Conservation (phyloP, 352 stramenopile species). For the Phytophthora idaei region DNA sequence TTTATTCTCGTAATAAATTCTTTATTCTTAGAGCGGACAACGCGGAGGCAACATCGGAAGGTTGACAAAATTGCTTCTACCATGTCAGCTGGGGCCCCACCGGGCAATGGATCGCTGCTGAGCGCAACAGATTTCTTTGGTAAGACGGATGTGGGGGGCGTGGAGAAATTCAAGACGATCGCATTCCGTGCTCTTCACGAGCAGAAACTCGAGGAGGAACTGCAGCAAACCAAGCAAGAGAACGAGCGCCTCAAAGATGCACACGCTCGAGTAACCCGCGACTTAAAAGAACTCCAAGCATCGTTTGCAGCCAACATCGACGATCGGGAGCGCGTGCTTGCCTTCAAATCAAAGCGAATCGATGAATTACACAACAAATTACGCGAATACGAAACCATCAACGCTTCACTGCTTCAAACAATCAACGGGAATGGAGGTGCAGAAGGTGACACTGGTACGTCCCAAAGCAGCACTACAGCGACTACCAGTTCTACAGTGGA, state of each 20-base stretch:
- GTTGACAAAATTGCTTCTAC: neutral
- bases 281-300: slow-evolving; percentile 48
- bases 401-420: slow-evolving; percentile 53
- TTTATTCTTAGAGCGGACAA: slow-evolving; percentile 20
- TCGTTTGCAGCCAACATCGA: slow-evolving; percentile 63
- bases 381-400: slow-evolving; percentile 55
- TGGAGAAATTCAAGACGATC: slow-evolving; percentile 72
- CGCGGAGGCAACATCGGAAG: neutral
- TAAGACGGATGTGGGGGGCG: slow-evolving; percentile 45
- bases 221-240: slow-evolving; percentile 49
- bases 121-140: slow-evolving; percentile 63
- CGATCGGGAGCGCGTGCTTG: slow-evolving; percentile 68
- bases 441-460: slow-evolving; percentile 9
- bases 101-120: slow-evolving; percentile 16
- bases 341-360: slow-evolving; percentile 71
- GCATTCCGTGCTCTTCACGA: slow-evolving; percentile 70
- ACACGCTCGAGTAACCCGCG: slow-evolving; percentile 36
- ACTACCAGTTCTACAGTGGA: slow-evolving; percentile 8
- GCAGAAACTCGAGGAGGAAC: slow-evolving; percentile 68
- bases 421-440: slow-evolving; percentile 36
- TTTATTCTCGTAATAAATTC: no score
- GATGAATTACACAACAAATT: slow-evolving; percentile 63
- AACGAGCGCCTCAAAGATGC: slow-evolving; percentile 43
- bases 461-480: slow-evolving; percentile 17
- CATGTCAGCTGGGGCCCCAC: slow-evolving; percentile 22